Evolutionary conservation across 768 basidiomycete genomes (phyloP), one percentile per base, ranked within the genome.

Genomic region (Gyrodon lividus): DNA sequence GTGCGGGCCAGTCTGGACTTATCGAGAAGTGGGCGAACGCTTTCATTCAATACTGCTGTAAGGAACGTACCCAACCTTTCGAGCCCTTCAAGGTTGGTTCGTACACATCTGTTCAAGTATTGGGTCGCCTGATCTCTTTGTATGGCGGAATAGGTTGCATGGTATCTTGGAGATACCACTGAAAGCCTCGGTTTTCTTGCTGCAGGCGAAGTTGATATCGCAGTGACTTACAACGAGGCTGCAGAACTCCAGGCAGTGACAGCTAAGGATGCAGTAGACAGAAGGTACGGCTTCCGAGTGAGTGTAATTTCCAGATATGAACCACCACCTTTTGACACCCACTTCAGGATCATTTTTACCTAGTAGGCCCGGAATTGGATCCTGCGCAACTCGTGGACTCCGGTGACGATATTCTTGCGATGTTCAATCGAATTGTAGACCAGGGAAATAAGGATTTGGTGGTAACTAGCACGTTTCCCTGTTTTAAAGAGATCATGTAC

Each of bases 101-200:
- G 45, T 54, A 62, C 34, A 67, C 69, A 7, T 74, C 76, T 49
- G 39, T 65, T 28, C 58, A 54, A 3, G n/a, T 10, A 10, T 23
- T 35, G 24, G 7, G 13, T 17, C 6, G 8, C 40, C 48, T 19
- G 43, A 40, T 26, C 47, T 9, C 19, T 13, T 28, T 14, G 10
- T 17, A n/a, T n/a, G n/a, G n/a, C n/a, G n/a, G n/a, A 39, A 12
- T 48, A 82, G 80, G 72, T 82, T 20, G 80, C 69, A 8, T 82
- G 81, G 81, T 77, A 77, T 59, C 65, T 81, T 22, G 79, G 78
- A 5, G 81, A 82, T 56, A 81, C 79, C 6, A 82, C 80, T 0
- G 70, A 80, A 46, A 79, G 76, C 51, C 65, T 82, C 1, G 65
- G 63, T 0, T 71, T 68, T 41, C 65, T 82, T 13, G 68, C 70